Evolutionary conservation across 78 protist genomes (phyloP), one percentile per base, ranked within the genome.

Genomic region (Dictyostelium brefeldianum): DNA sequence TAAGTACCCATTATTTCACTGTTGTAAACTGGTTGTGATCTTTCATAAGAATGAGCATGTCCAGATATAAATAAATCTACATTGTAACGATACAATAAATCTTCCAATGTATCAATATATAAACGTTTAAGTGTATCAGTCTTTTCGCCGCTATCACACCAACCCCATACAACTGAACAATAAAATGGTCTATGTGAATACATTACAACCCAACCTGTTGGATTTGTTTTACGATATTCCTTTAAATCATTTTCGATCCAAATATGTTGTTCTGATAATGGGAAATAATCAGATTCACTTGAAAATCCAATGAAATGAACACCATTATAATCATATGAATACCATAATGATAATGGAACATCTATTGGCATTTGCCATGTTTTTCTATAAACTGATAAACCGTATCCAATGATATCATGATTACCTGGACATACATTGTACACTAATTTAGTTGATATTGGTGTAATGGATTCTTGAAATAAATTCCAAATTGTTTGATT

Each of bases 301-400:
- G 92, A 84, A 2, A 84, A 31, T 22, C 83, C 74, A 9, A 74
- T 70, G 59, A 84, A 84, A 70, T 84, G 92, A 25, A 84, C 92
- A 20, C 82, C 83, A 59, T 57, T 54, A 27, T 84, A 84, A 29
- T 84, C 92, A 50, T 56, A 84, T 46, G 92, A 71, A 59, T 84
- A 84, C 83, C 82, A 84, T 9, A 22, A 29, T 29, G 54, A 3
- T 2, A 54, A 46, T 4, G 54, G 53, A 5, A 71, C 25, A 5
- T 50, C 73, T 22, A 75, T 84, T 56, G 65, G 92, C 80, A 59
- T 75, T 54, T 29, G 29, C 78, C 41, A 78, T 51, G 83, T 78
- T 36, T 27, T 78, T 31, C 15, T 0, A 54, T 78, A 78, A 31
- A 56, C 70, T 36, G 83, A 22, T 15, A 78, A 47, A 25, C 65